Conservation (phyloP, 345 rosid genomes). For the Bruguiera parviflora region DNA sequence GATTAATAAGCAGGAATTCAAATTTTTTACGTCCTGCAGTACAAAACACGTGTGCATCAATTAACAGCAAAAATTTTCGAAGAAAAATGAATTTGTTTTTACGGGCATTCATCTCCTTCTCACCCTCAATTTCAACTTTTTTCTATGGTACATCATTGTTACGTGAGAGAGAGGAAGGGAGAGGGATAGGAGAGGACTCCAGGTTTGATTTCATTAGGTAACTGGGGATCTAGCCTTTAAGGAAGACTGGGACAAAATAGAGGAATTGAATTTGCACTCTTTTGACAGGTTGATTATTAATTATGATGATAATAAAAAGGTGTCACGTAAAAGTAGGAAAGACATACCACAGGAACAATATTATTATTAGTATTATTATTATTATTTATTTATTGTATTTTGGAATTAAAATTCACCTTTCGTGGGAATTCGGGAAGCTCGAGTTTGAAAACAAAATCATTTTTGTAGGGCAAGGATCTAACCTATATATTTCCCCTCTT, state of each 20-base stretch:
- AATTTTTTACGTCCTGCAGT: too few species aligned
- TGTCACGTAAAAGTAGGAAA: background rate
- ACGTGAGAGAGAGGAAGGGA: background rate
- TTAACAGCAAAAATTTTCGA: too few species aligned
- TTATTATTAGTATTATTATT: slow-evolving; percentile 2
- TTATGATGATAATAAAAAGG: slow-evolving; percentile 14
- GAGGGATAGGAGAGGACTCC: background rate
- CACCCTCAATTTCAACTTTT: background rate
- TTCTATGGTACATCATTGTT: background rate
- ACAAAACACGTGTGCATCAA: too few species aligned
- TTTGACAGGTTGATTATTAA: slow-evolving; percentile 2
- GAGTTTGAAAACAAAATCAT: slow-evolving; percentile 22
- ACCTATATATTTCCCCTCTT: slow-evolving; percentile 10
- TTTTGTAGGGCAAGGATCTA: slow-evolving; percentile 31
- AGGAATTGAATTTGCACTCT: slow-evolving; percentile 17
- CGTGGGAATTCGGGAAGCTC: too few species aligned
- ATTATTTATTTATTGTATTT: too few species aligned
- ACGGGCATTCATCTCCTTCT: too few species aligned
- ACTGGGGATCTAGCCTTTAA: background rate
- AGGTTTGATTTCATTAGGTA: background rate
- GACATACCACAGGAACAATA: slow-evolving; percentile 14
- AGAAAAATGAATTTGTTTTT: too few species aligned
- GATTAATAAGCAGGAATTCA: too few species aligned
- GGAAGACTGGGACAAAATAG: background rate
- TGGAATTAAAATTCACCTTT: too few species aligned